Base-by-base conservation (phyloP, 805 yeast genomes). In the Nakazawaea ernobii region DNA sequence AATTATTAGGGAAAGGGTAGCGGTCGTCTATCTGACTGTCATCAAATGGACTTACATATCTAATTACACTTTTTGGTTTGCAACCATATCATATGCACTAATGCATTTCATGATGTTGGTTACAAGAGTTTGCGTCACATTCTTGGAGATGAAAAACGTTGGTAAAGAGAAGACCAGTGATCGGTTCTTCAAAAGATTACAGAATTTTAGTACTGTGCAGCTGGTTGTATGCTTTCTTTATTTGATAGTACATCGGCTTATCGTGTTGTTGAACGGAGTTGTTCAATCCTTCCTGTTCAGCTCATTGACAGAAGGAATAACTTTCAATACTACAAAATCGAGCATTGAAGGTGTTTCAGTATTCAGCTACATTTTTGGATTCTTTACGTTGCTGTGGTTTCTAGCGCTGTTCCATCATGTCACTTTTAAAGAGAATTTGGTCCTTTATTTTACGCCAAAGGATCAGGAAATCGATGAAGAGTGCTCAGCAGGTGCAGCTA, bases 31-130 rank as follows among this genome's bases (percentile, higher is more conserved):
- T 17, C 30, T 15, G 28, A 28, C 35, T 13, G 48, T 36, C 6
- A 42, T 48, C 9, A 36, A 15, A 11, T 48, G 49, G 43, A 44
- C 38, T 10, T 44, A 40, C 28, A 14, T 39, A 3, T 42, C 45
- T n/a, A 37, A 45, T 4, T 40, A 15, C 8, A 32, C 35, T 20
- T 32, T 43, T 28, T 32, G 42, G 39, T 8, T 39, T 14, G 9
- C 20, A 10, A 27, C 41, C 4, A 17, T 29, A 6, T 41, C 30
- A 32, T 37, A 10, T 20, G 32, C 37, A 20, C 5, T 42, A 4
- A 8, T 24, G n/a, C 49, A 37, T 17, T 27, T 42, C 11, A 28
- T 37, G 35, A 37, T 46, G 26, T 13, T 46, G 28, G 9, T 15
- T 13, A 43, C 42, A 11, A 43, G 26, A 13, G 26, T 33, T 5